Evolutionary conservation across 169 alveolate species (phyloP), one percentile per base, ranked within the genome.

Genomic region (Cryptosporidium sp.): DNA sequence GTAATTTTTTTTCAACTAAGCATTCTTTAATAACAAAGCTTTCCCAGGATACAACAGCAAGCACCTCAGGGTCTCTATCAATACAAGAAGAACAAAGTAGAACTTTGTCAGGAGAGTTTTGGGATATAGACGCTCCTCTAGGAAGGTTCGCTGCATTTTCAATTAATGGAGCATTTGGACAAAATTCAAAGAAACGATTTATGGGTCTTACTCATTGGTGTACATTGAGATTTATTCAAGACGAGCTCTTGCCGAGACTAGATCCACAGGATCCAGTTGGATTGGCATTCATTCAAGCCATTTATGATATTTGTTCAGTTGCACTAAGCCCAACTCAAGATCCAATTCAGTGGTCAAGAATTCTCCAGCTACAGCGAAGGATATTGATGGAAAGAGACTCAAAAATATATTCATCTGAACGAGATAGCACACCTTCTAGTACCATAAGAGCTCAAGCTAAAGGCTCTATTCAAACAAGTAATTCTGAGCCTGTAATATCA

Each of bases 331-430:
- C 89, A 62, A 80, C 75, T 35, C 80, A 62, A 33, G 89, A 80
- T 80, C 89, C 72, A 42, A 80, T 80, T 44, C 89, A 80, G 29
- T 80, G 89, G 89, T 80, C 89, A 4, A 60, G 89, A 26, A 80
- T 80, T 29, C 68, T 80, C 3, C 89, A 80, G 52, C 52, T 80
- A 10, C 89, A 80, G 44, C 69, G 89, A 3, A 80, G 89, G 29
- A 65, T 80, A 23, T 42, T 80, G 14, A 80, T 80, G 89, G 89
- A 80, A 45, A 80, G 48, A 65, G 89, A 65, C 42, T 44, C 73
- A 0, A 62, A 61, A 51, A 21, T 42, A 31, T 65, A 35, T 14
- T 16, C 51, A 10, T 37, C 26, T 33, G 72, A 65, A 16, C 44
- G 72, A 65, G 72, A 65, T n/a, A 65, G 9, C 26, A 65, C 72